Percentiles rank a stretch among this genome's conserved stretches.
These are phyloP conservation scores for Capsicum baccatum DNA, from an alignment of 257 asterid genomes.

Conservation along the genomic window DNA sequence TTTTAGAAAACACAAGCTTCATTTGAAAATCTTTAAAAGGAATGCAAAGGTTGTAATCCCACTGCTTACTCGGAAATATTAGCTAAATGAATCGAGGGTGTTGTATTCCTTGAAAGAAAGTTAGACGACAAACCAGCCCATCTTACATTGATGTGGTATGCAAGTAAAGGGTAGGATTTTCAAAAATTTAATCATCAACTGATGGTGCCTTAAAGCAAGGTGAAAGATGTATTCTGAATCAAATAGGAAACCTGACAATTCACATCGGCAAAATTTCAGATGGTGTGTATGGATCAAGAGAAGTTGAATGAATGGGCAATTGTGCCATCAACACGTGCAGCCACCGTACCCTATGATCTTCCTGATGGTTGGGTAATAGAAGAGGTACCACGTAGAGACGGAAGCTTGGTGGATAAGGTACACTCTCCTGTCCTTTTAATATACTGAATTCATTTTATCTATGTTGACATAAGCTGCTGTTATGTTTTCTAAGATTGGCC, in stretches of 20 bases:
- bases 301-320: constrained; percentile 40
- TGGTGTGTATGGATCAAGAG: constrained; percentile 47
- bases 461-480: background rate
- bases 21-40: background rate
- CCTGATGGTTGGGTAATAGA: constrained; percentile 89
- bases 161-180: background rate
- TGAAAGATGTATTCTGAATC: background rate
- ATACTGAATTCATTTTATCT: background rate
- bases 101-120: background rate
- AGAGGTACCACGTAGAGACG: constrained; percentile 61
- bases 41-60: background rate
- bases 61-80: background rate
- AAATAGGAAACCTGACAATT: background rate
- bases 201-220: background rate
- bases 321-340: constrained; percentile 40
- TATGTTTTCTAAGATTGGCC: background rate
- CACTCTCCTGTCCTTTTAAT: constrained; percentile 26
- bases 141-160: background rate
- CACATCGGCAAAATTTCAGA: constrained; percentile 35
- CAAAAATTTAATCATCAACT: background rate
- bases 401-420: constrained; percentile 55
- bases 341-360: constrained; percentile 44
- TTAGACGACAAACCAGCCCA: background rate
- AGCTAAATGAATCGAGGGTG: background rate
- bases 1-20: background rate